phyloP scores from a whole-genome alignment of 2,329 filamentous ascomycete genomes.

The Thermomyces lanuginosus region DNA sequence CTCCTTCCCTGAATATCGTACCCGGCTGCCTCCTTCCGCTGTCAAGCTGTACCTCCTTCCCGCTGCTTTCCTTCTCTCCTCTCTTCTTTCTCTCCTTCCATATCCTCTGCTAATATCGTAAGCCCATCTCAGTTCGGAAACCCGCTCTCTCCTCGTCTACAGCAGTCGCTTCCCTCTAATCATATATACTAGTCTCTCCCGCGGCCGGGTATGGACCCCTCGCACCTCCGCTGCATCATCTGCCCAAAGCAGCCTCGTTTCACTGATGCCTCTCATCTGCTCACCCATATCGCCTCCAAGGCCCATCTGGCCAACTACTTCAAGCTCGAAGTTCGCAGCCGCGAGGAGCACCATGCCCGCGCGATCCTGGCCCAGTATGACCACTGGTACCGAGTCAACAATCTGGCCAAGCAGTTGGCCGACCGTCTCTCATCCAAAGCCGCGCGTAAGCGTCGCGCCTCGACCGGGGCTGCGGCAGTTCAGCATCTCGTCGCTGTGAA shows the following conservation, averaged over 20 bases:
- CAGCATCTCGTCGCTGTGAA: too few relatives aligned
- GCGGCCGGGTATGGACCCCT: slow-evolving; percentile 25
- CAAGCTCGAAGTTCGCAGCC: slow-evolving; percentile 58
- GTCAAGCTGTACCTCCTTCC: background rate
- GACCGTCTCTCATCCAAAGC: slow-evolving; percentile 66
- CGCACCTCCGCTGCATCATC: slow-evolving; percentile 64
- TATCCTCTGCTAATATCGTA: too few relatives aligned
- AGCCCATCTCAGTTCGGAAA: too few relatives aligned
- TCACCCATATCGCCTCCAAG: slow-evolving; percentile 86
- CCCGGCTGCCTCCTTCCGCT: slow-evolving; percentile 1
- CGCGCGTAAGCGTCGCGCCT: slow-evolving; percentile 38
- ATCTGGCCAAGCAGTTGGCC: slow-evolving; percentile 56
- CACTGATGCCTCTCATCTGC: slow-evolving; percentile 77
- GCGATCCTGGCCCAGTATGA: slow-evolving; percentile 52
- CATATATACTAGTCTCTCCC: too few relatives aligned
- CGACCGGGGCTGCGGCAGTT: slow-evolving; percentile 8
- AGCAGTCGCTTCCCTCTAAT: too few relatives aligned
- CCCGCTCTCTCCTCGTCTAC: too few relatives aligned
- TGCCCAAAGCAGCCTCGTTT: slow-evolving; percentile 68
- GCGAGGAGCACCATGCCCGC: slow-evolving; percentile 49
- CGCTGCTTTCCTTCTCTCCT: slow-evolving; percentile 3
- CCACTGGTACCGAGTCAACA: slow-evolving; percentile 57
- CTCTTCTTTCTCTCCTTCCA: slow-evolving; percentile 1
- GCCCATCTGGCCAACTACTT: slow-evolving; percentile 76
- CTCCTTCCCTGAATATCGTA: background rate